Evolutionary conservation across 2,329 filamentous ascomycete species (phyloP), one percentile per base, ranked within the genome.

Genomic region (Nothopassalora personata): DNA sequence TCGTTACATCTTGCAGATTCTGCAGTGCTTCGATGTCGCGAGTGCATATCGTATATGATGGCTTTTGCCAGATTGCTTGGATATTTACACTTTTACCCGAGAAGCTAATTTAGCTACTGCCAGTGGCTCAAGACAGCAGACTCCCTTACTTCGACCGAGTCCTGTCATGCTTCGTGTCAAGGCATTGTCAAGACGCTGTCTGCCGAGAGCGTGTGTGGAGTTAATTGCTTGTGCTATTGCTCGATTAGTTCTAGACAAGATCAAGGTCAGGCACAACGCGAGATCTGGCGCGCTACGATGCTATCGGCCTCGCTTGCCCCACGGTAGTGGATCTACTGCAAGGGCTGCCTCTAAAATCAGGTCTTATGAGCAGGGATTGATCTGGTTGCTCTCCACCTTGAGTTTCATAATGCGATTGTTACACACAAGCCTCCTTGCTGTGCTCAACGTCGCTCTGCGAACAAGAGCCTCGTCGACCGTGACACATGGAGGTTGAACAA

Each of bases 361-460:
- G 51, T 55, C 56, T 59, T 62, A 64, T 57, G 53, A 48, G 56
- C 62, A 64, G 60, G 64, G 64, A 66, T 66, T 47, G 23, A 15
- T 56, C 36, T 59, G 56, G 54, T 43, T 15, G 39, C 34, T 54
- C 56, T 52, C 50, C 56, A 54, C 23, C 45, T 34, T 51, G 57
- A 53, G 60, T 64, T 64, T 63, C 60, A 57, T 63, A 43, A 56
- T 58, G 55, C 53, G 45, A 57, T 49, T n/a, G 64, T 66, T 33
- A 45, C 56, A 64, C 62, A 54, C 8, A 43, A 23, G 30, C 30
- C 56, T 57, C 64, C 62, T 63, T 66, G 62, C 64, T 60, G 60
- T 54, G 19, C 58, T 53, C 36, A 54, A 53, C 52, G 50, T 53
- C 53, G 50, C 56, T 62, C 36, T 53, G 55, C 57, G 30, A 46